Evolutionary conservation across 2,329 filamentous ascomycete species (phyloP).

Genomic region (Alternaria burnsii): DNA sequence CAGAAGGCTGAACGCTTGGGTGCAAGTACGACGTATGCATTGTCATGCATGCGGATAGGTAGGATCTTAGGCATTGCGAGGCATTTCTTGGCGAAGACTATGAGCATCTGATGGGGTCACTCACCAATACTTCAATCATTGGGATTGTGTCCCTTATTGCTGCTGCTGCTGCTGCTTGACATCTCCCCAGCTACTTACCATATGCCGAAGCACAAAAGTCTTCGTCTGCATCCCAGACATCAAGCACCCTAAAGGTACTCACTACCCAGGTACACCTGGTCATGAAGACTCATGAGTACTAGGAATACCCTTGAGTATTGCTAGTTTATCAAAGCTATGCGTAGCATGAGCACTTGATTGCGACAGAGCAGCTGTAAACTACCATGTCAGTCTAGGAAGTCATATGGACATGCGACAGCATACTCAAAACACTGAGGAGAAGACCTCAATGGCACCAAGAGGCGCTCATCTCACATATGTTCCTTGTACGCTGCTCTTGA

Average conservation of each 20-base stretch:
- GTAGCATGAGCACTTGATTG: no score
- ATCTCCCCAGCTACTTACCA: not conserved
- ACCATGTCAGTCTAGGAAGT: no score
- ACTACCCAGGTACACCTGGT: not conserved
- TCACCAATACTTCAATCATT: not conserved
- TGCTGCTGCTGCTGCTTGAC: no score
- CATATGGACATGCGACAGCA: no score
- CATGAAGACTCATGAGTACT: not conserved
- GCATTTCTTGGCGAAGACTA: not conserved
- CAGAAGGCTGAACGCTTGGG: not conserved
- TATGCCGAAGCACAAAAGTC: not conserved
- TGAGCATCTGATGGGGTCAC: not conserved
- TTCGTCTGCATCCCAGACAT: not conserved
- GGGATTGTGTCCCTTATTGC: not conserved
- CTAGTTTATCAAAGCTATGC: no score
- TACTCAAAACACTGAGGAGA: not conserved
- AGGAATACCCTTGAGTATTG: no score
- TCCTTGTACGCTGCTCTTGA: not conserved
- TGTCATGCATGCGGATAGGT: not conserved
- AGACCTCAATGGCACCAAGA: not conserved
- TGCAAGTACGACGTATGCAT: not conserved
- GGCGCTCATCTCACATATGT: not conserved
- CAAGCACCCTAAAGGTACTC: not conserved
- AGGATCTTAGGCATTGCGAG: not conserved
- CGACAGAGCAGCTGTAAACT: no score